These are phyloP conservation scores for Elaphomyces granulatus DNA, from an alignment of 495 filamentous ascomycete genomes.

Conservation along the genomic window DNA sequence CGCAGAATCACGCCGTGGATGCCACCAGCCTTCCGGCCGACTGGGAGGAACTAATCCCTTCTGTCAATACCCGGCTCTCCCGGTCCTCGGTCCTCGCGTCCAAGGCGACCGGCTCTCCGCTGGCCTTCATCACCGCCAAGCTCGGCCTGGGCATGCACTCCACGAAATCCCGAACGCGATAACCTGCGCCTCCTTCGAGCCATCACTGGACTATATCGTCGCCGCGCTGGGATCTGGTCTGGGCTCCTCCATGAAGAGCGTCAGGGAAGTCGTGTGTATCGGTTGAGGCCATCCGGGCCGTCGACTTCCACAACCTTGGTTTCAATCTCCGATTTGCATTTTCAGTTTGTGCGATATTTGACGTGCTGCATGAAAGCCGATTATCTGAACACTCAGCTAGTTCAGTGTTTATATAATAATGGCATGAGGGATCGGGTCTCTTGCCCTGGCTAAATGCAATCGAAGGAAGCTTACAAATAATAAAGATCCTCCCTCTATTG, in stretches of 20 bases:
- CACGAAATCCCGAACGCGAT: slow-evolving; percentile 96
- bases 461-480: no score
- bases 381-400: no score
- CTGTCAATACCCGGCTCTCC: slow-evolving; percentile 96
- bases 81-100: slow-evolving; percentile 93
- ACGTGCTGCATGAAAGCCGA: no score
- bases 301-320: slow-evolving; percentile 89
- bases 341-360: no score
- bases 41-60: slow-evolving; percentile 95
- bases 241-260: slow-evolving; percentile 98
- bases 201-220: slow-evolving; percentile 96
- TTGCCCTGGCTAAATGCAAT: no score
- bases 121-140: slow-evolving; percentile 95
- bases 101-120: slow-evolving; percentile 92
- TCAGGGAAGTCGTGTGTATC: slow-evolving; percentile 98
- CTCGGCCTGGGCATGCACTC: slow-evolving; percentile 80
- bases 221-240: slow-evolving; percentile 96
- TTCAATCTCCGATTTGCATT: no score
- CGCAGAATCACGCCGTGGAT: slow-evolving; percentile 94
- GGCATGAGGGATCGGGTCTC: no score
- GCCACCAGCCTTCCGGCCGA: slow-evolving; percentile 53
- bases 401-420: no score
- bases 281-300: slow-evolving; percentile 88
- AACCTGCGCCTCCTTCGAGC: slow-evolving; percentile 96
- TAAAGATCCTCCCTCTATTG: no score